Conservation (phyloP, 352 stramenopile genomes). For the Albugo candida region DNA sequence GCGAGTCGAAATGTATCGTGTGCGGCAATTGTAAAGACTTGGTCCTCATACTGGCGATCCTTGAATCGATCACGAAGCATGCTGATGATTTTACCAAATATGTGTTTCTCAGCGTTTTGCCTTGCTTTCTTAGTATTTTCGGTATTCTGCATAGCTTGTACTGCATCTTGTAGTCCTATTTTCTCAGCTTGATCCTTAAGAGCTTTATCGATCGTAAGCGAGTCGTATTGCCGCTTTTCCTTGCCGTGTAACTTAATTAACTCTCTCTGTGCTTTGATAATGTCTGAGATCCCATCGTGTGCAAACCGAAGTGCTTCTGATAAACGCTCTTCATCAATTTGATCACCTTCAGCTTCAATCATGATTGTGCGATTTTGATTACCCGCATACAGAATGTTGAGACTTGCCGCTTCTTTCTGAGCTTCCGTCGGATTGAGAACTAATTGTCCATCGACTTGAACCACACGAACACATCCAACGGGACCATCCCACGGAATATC, state of each 20-base stretch:
- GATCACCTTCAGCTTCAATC: constrained; percentile 72
- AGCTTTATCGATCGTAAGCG: constrained; percentile 27
- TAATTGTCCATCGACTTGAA: constrained; percentile 64
- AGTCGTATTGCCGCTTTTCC: constrained; percentile 42
- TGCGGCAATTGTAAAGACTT: constrained; percentile 31
- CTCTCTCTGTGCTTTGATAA: constrained; percentile 42
- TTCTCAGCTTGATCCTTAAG: constrained; percentile 27
- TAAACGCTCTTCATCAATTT: constrained; percentile 55
- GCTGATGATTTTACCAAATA: constrained; percentile 36
- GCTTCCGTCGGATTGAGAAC: constrained; percentile 82
- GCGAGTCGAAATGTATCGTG: constrained; percentile 61
- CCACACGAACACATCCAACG: constrained; percentile 78
- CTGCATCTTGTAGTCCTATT: constrained; percentile 25
- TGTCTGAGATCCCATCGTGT: constrained; percentile 26
- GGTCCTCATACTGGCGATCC: constrained; percentile 19
- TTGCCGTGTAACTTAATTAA: constrained; percentile 35
- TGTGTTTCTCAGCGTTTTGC: constrained; percentile 47
- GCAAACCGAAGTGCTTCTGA: constrained; percentile 58
- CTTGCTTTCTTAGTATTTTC: constrained; percentile 32
- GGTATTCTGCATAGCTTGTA: constrained; percentile 14
- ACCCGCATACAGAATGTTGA: constrained; percentile 74
- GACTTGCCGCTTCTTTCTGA: constrained; percentile 44
- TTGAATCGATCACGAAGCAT: constrained; percentile 14
- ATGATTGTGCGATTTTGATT: constrained; percentile 62
- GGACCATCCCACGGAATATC: constrained; percentile 81